These are phyloP conservation scores for Isatis lusitanica DNA, from an alignment of 441 rosid species.

Conservation along the genomic window DNA sequence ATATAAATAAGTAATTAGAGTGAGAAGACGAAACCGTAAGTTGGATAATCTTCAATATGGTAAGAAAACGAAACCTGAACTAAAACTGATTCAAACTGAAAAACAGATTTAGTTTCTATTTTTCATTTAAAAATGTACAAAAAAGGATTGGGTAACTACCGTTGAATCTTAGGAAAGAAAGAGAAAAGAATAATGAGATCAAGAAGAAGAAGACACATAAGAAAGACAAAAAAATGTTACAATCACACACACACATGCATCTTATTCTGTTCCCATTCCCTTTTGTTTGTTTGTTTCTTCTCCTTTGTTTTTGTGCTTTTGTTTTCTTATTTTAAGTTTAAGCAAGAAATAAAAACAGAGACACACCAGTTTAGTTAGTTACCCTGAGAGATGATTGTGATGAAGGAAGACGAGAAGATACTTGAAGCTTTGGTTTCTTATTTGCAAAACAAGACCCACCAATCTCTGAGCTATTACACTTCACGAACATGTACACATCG, in stretches of 20 bases:
- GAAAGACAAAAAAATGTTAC: conserved; percentile 53
- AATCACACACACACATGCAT: conserved; percentile 33
- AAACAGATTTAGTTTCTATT: not conserved
- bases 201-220: conserved; percentile 60
- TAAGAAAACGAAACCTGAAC: conserved; percentile 16
- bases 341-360: conserved; percentile 29
- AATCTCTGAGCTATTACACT: conserved; percentile 71
- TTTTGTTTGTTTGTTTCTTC: conserved; percentile 35
- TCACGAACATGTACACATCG: conserved; percentile 9
- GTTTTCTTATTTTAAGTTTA: conserved; percentile 21
- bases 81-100: conserved; percentile 25
- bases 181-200: conserved; percentile 45
- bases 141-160: conserved; percentile 24
- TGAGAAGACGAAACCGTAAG: not conserved
- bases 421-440: conserved; percentile 90
- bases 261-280: conserved; percentile 37
- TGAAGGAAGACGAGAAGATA: conserved; percentile 34
- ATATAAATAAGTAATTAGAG: not conserved
- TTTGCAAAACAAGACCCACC: conserved; percentile 55
- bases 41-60: not conserved
- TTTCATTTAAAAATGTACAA: not conserved
- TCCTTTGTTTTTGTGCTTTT: conserved; percentile 36
- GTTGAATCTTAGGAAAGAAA: conserved; percentile 31
- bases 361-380: conserved; percentile 23
- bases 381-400: conserved; percentile 82